Evolutionary conservation across 257 asterid genomes (phyloP), one percentile per base, ranked within the genome.

Genomic region (Jasminum sambac): DNA sequence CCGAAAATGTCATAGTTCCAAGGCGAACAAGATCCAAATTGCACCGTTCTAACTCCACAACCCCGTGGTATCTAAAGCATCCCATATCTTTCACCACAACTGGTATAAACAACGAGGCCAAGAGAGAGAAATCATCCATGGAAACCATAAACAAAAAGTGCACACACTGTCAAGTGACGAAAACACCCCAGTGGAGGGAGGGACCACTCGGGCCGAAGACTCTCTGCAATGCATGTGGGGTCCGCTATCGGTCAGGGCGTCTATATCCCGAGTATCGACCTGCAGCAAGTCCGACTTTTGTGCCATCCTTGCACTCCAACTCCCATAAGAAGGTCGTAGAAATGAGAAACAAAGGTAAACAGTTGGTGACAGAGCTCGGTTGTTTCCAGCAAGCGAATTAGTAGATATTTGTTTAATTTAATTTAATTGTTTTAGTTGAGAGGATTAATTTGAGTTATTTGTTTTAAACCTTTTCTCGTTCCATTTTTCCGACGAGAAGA

Each of bases 121-220:
- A 74, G 78, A 75, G 71, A 71, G 81, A 71, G 76, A 78, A 65
- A 70, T 17, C 19, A 41, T 38, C 74, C 6, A 21, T 23, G 72
- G 58, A 71, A 59, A 44, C 67, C 8, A 37, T 16, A 25, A 63
- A 16, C 13, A 87, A 84, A 48, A 86, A 82, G 58, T 91, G 98
- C 82, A 72, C 88, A 17, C 98, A 91, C 72, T 91, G 98, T 57
- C 82, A 89, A 77, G 87, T 82, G 40, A 86, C 90, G 25, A 82
- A 80, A 82, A 91, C 98, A 1, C 98, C 98, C 5, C 98, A 91
- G 71, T 91, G 98, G 96, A 82, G 98, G 63, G 95, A 87, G 87
- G 98, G 98, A 16, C 98, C 98, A 0, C 6, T 78, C 82, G 98
- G 98, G 2, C 96, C 92, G 0, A 87, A 78, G 84, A 89, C 95